Evolutionary conservation across 352 stramenopile genomes (phyloP).

Genomic region (Globisporangium iwayamae): DNA sequence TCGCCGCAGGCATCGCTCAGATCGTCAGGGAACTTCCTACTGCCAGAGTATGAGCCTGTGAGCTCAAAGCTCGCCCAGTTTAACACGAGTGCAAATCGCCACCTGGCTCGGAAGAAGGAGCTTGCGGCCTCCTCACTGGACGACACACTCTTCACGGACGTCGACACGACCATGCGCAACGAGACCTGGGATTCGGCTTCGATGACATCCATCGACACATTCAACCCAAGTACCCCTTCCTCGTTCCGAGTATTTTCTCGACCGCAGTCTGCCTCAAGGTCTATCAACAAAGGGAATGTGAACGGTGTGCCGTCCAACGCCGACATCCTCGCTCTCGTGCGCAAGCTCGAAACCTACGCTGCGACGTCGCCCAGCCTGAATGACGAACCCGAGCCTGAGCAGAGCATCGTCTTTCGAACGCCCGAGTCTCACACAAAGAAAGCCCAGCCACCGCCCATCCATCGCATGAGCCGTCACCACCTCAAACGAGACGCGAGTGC

Average conservation of each 20-base stretch:
- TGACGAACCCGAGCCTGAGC: slow-evolving; percentile 11
- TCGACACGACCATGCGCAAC: slow-evolving; percentile 32
- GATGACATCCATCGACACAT: slow-evolving; percentile 31
- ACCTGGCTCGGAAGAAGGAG: slow-evolving; percentile 22
- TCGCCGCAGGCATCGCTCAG: slow-evolving; percentile 17
- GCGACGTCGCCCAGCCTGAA: neutral
- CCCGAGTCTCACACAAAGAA: slow-evolving; percentile 9
- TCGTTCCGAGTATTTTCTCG: slow-evolving; percentile 14
- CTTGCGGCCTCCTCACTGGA: slow-evolving; percentile 22
- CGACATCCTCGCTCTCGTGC: slow-evolving; percentile 20
- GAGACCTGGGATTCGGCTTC: slow-evolving; percentile 34
- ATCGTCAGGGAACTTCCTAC: neutral
- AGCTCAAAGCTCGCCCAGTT: slow-evolving; percentile 15
- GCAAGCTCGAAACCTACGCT: slow-evolving; percentile 16
- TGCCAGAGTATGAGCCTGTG: neutral
- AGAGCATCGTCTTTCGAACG: slow-evolving; percentile 9
- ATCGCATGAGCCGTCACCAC: neutral
- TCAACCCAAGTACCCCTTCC: slow-evolving; percentile 17
- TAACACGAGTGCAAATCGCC: slow-evolving; percentile 12
- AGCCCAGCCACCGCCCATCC: slow-evolving; percentile 5
- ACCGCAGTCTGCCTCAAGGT: slow-evolving; percentile 8
- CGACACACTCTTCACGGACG: slow-evolving; percentile 29
- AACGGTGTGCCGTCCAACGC: slow-evolving; percentile 8
- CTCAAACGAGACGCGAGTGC: neutral
- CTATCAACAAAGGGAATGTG: neutral